Conservation (phyloP, 805 yeast species). For the Isabelozyma gotoi region DNA sequence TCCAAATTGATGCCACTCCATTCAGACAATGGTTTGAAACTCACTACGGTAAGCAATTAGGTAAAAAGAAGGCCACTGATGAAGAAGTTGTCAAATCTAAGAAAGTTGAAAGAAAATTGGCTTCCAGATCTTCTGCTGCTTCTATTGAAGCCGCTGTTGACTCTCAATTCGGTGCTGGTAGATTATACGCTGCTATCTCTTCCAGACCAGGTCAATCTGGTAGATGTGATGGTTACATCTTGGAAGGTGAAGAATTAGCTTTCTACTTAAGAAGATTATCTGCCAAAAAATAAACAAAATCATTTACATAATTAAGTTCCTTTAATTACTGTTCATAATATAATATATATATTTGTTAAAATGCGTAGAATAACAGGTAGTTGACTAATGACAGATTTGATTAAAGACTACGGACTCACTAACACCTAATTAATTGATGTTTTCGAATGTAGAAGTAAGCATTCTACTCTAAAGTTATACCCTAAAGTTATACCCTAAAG, state of each 20-base stretch:
- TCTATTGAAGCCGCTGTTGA: constrained; percentile 88
- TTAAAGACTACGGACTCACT: no score
- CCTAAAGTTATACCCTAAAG: no score
- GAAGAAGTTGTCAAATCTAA: constrained; percentile 68
- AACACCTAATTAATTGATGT: no score
- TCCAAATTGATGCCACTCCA: constrained; percentile 99
- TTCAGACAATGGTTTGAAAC: constrained; percentile 99
- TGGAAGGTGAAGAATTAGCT: constrained; percentile 99
- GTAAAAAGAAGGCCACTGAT: constrained; percentile 72
- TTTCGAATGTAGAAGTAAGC: no score
- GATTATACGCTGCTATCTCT: constrained; percentile 96
- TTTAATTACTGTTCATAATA: constrained; percentile 1
- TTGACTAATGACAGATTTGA: neutral
- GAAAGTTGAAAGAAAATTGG: constrained; percentile 87
- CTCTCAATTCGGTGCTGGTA: constrained; percentile 97
- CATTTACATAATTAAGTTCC: neutral
- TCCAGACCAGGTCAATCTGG: constrained; percentile 99
- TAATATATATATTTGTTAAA: no score
- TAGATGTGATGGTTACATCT: constrained; percentile 99
- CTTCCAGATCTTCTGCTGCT: constrained; percentile 84
- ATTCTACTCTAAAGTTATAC: no score
- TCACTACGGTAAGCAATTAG: constrained; percentile 93
- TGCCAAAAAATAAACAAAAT: constrained; percentile 88
- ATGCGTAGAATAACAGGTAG: neutral
- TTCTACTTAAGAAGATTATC: constrained; percentile 99